Evolutionary conservation across 768 basidiomycete species (phyloP), one percentile per base, ranked within the genome.

Genomic region (Lanmaoa rubissima): DNA sequence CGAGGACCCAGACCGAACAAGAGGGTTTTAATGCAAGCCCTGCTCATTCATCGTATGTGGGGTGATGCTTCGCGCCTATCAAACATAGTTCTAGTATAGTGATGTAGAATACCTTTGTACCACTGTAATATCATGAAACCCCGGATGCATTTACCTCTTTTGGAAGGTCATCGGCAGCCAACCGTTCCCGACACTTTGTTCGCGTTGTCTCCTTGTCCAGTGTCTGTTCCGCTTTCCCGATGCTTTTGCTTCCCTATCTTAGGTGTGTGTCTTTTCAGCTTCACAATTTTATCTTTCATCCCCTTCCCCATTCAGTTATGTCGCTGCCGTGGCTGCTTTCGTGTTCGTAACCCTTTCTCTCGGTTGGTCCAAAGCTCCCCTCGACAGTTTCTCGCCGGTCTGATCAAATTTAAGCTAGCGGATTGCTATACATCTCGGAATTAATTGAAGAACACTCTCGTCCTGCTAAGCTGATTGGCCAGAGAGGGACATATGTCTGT

Each of bases 381-480:
- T 43, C 48, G 34, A 45, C 45, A 35, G 3, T 21, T 40, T 24
- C 47, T n/a, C 31, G 43, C 54, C 21, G 14, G 40, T 42, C 61
- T 60, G 41, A 66, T 47, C 55, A 2, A 32, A 46, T 24, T 57
- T 13, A 69, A 96, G 96, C 96, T 48, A 95, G 92, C 73, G 96
- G 95, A 8, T 77, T 98, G 44, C 75, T 98, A 53, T 98, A 96
- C 79, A 76, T 96, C 34, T 94, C 95, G 2, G 96, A 98, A 70
- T 72, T 98, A 34, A 98, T 98, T 59, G 96, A 98, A 72, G 96
- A 98, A 69, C 88, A 96, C 69, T 86, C 93, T 13, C 83, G 82
- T 45, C 67, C 82, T 54, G 90, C 97, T 13, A 99, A 98, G 75
- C 62, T 74, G 1, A 69, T 93, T 24, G 97, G 97, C 1, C 87